Conservation (phyloP, 140 eudicot species). For the Ambrosia hybrid region DNA sequence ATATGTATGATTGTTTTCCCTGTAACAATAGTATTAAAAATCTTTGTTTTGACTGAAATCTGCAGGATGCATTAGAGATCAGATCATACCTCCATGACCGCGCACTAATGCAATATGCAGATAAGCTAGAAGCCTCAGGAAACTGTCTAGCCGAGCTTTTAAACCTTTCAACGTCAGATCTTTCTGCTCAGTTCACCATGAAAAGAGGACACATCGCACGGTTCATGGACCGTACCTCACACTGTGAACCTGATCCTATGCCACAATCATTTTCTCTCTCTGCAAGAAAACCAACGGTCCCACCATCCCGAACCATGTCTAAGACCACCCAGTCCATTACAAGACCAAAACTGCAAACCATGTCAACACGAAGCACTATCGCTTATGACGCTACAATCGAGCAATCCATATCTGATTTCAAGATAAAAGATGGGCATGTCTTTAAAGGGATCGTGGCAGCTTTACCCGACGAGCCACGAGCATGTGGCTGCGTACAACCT, state of each 20-base stretch:
- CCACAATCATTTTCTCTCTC: constrained; percentile 50
- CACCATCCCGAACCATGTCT: constrained; percentile 48
- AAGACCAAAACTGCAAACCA: constrained; percentile 47
- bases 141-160: constrained; percentile 72
- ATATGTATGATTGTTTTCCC: not conserved
- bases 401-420: constrained; percentile 69
- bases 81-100: constrained; percentile 88
- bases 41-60: constrained; percentile 3
- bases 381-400: constrained; percentile 53
- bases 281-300: constrained; percentile 34
- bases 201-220: constrained; percentile 79
- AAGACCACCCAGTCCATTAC: constrained; percentile 29
- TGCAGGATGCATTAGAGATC: constrained; percentile 75
- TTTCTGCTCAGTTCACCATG: constrained; percentile 12
- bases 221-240: constrained; percentile 52
- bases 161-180: constrained; percentile 50
- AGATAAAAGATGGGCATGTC: constrained; percentile 69
- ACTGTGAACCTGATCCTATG: constrained; percentile 56
- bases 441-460: constrained; percentile 80
- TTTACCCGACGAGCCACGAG: constrained; percentile 64
- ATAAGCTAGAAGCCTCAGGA: constrained; percentile 65
- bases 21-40: not conserved
- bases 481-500: constrained; percentile 74
- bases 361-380: constrained; percentile 38
- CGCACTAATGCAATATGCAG: constrained; percentile 66